Evolutionary conservation across 495 filamentous ascomycete species (phyloP).

Genomic region (Podospora bellae-mahoneyi): DNA sequence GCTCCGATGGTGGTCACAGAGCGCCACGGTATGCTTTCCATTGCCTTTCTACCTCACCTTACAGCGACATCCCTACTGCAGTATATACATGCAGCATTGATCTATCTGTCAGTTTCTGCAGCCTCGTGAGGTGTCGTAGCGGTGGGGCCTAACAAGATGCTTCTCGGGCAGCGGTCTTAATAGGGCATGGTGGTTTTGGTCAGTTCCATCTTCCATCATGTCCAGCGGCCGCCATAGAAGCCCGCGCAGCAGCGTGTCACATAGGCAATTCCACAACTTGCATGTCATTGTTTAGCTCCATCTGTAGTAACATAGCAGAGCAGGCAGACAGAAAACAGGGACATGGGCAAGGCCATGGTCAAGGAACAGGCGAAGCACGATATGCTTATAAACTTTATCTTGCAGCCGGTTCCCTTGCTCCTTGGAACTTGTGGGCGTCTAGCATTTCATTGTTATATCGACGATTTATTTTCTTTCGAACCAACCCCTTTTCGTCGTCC

Average conservation of each 20-base stretch:
- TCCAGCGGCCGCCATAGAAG: not conserved
- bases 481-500: not conserved
- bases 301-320: not conserved
- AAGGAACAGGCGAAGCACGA: not conserved
- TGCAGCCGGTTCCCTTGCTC: not conserved
- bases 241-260: not conserved
- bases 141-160: not conserved
- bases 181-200: not conserved
- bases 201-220: not conserved
- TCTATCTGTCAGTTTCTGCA: not conserved
- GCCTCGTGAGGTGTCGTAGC: not conserved
- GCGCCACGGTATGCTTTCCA: not conserved
- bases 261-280: not conserved
- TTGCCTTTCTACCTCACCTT: not conserved
- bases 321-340: not conserved
- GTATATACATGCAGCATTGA: not conserved
- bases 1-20: not conserved
- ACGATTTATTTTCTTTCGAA: not conserved
- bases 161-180: not conserved
- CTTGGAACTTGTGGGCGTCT: not conserved
- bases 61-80: not conserved
- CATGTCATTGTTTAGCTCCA: not conserved
- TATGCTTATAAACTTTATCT: constrained; percentile 1
- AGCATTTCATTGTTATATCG: not conserved
- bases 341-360: not conserved